phyloP scores from a whole-genome alignment of 495 filamentous ascomycete species.

The Talaromyces stipitatus region DNA sequence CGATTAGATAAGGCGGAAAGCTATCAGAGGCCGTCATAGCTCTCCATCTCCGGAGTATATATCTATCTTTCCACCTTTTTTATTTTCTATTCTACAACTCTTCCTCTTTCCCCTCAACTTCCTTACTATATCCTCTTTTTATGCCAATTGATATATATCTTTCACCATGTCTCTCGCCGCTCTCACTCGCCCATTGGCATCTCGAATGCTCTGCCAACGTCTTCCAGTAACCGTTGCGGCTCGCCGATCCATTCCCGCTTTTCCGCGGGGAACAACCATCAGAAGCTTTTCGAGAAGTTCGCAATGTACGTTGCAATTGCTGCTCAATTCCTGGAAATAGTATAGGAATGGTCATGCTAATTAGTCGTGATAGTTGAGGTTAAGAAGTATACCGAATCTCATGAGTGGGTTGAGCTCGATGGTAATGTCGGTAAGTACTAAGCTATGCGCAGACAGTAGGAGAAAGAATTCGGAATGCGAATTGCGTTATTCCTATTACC shows the following conservation, averaged over 20 bases:
- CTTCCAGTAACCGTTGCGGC: slow-evolving; percentile 23
- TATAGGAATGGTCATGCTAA: neutral
- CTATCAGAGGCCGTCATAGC: neutral
- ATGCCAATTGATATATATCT: slow-evolving; percentile 13
- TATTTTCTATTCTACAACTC: neutral
- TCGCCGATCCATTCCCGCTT: slow-evolving; percentile 34
- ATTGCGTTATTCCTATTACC: neutral
- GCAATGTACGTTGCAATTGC: slow-evolving; percentile 27
- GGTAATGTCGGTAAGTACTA: slow-evolving; percentile 42
- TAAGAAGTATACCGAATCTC: slow-evolving; percentile 93
- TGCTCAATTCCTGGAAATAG: neutral
- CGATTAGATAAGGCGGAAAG: neutral
- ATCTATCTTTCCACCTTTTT: neutral
- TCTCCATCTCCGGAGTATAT: neutral
- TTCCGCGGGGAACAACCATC: slow-evolving; percentile 43
- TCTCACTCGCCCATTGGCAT: slow-evolving; percentile 35
- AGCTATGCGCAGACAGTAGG: neutral
- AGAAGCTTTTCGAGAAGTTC: slow-evolving; percentile 42
- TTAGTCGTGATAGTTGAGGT: slow-evolving; percentile 32
- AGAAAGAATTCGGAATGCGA: neutral
- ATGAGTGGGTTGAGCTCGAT: slow-evolving; percentile 93
- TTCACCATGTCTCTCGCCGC: slow-evolving; percentile 31
- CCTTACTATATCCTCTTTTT: slow-evolving; percentile 10
- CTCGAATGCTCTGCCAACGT: slow-evolving; percentile 36
- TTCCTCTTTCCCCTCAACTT: slow-evolving; percentile 13